These are phyloP conservation scores for Hypericum androsaemum DNA, from an alignment of 345 rosid species.

Conservation along the genomic window DNA sequence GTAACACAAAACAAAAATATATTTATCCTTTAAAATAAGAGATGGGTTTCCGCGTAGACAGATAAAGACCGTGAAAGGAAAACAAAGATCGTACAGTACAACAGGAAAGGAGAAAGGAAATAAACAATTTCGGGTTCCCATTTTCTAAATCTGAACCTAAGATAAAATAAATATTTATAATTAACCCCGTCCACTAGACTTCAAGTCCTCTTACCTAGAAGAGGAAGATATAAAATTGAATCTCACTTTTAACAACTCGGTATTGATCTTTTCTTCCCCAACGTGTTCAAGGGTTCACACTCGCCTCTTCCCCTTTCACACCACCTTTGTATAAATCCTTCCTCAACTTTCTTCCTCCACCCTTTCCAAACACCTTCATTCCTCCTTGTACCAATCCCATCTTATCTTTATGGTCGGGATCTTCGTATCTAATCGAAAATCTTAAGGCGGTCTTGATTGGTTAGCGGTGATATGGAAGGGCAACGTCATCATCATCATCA, in stretches of 20 bases:
- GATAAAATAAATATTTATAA: conserved; percentile 6
- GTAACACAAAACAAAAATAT: too few relatives aligned
- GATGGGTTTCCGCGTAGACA: conserved; percentile 77
- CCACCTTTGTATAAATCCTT: conserved; percentile 28
- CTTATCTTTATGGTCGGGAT: conserved; percentile 6
- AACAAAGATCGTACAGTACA: conserved; percentile 11
- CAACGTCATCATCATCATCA: conserved; percentile 37
- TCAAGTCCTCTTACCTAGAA: conserved; percentile 22
- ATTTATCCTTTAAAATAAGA: too few relatives aligned
- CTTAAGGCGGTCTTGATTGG: background rate
- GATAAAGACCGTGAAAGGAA: conserved; percentile 39
- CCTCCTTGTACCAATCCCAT: conserved; percentile 1
- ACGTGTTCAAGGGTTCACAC: conserved; percentile 44
- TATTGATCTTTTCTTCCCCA: conserved; percentile 15
- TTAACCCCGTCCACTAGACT: background rate
- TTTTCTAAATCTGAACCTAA: conserved; percentile 32
- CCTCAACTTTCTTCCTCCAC: conserved; percentile 17
- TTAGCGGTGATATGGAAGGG: conserved; percentile 45
- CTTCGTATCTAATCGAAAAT: background rate
- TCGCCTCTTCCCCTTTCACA: conserved; percentile 32
- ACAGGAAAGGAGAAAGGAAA: conserved; percentile 21
- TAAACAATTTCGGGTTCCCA: conserved; percentile 10
- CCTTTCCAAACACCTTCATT: conserved; percentile 1
- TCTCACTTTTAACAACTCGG: too few relatives aligned
- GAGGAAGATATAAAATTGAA: conserved; percentile 1